These are phyloP conservation scores for Metroxylon sagu DNA, from an alignment of 176 grass and related monocot genomes.

Conservation along the genomic window DNA sequence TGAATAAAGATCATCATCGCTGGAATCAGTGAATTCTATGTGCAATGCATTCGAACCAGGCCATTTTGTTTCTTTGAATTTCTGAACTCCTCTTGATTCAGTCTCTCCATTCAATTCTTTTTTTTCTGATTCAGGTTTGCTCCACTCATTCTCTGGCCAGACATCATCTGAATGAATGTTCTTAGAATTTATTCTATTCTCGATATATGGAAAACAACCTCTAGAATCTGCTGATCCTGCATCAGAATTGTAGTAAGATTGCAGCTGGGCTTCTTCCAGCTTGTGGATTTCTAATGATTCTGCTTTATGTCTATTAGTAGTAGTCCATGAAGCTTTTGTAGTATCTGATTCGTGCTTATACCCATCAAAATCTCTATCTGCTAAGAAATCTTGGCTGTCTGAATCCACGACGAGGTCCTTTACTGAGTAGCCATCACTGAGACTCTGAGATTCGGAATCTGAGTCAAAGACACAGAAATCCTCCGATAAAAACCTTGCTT, in stretches of 20 bases:
- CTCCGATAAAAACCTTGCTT: conserved; percentile 41
- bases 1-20: neutral
- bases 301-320: conserved; percentile 21
- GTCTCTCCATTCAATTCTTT: conserved; percentile 2
- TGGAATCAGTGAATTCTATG: conserved; percentile 4
- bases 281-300: conserved; percentile 39
- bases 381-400: conserved; percentile 76
- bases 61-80: conserved; percentile 6
- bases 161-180: neutral
- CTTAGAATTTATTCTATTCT: neutral
- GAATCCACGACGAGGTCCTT: conserved; percentile 76
- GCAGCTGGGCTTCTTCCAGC: conserved; percentile 12
- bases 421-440: conserved; percentile 88
- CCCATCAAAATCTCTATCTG: conserved; percentile 48
- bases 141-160: neutral
- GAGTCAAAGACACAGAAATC: conserved; percentile 69
- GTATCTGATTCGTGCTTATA: conserved; percentile 10
- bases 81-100: neutral
- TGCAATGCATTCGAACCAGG: conserved; percentile 2
- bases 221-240: conserved; percentile 5
- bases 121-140: neutral
- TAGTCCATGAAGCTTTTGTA: conserved; percentile 5
- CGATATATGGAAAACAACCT: neutral
- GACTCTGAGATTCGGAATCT: conserved; percentile 55
- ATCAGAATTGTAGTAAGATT: conserved; percentile 13